These are phyloP conservation scores for Penicillium crystallinum DNA, from an alignment of 495 filamentous ascomycete species.

Conservation along the genomic window DNA sequence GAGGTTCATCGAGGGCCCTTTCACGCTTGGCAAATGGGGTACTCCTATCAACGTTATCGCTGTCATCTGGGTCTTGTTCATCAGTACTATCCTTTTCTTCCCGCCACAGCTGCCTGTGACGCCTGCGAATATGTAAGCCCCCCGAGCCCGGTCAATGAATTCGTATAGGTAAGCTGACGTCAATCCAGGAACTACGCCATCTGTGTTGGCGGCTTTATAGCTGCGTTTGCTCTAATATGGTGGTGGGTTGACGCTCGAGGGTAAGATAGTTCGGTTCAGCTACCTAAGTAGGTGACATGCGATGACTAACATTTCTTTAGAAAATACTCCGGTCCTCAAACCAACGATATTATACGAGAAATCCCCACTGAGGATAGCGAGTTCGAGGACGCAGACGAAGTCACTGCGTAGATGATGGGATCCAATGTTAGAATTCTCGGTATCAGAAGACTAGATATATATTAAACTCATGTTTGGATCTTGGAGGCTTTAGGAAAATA, in stretches of 20 bases:
- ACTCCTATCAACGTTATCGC: constrained; percentile 55
- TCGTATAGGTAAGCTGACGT: neutral
- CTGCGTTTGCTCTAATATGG: constrained; percentile 56
- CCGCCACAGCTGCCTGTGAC: constrained; percentile 59
- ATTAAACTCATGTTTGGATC: neutral
- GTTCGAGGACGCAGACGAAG: constrained; percentile 15
- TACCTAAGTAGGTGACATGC: neutral
- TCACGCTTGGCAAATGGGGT: constrained; percentile 57
- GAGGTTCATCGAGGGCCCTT: constrained; percentile 59
- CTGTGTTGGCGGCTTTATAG: constrained; percentile 60
- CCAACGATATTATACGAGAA: constrained; percentile 41
- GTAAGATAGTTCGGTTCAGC: constrained; percentile 31
- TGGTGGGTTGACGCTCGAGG: constrained; percentile 58
- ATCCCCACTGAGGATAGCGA: constrained; percentile 34
- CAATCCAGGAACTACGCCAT: constrained; percentile 59
- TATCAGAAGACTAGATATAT: neutral
- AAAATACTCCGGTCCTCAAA: constrained; percentile 53
- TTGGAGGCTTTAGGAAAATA: neutral
- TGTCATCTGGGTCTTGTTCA: constrained; percentile 62
- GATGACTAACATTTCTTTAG: constrained; percentile 20
- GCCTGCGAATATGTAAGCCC: constrained; percentile 52
- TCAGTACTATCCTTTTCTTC: constrained; percentile 64
- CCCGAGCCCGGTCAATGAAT: neutral
- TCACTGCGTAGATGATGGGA: constrained; percentile 14
- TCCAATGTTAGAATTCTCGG: neutral